These are phyloP conservation scores for Stachybotrys chartarum DNA, from an alignment of 2,329 filamentous ascomycete species.

Conservation along the genomic window DNA sequence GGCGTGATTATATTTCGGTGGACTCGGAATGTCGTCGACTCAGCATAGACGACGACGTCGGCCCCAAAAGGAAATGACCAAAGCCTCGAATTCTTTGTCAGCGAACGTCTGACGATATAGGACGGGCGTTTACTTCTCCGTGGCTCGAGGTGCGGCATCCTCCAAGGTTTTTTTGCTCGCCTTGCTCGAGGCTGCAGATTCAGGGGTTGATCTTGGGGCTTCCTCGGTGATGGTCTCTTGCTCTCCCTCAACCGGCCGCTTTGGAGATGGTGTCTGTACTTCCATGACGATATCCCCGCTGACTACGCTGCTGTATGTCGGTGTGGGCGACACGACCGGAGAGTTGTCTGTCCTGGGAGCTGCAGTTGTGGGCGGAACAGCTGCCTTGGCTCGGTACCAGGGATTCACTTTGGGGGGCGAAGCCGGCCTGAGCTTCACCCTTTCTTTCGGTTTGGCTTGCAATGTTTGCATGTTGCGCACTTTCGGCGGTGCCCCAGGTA, in stretches of 20 bases:
- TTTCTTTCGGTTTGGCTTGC: constrained; percentile 6
- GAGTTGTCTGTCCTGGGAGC: not conserved
- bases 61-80: constrained; percentile 24
- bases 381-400: constrained; percentile 12
- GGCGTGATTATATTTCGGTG: constrained; percentile 26
- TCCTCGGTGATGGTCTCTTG: not conserved
- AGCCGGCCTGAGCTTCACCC: constrained; percentile 18
- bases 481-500: constrained; percentile 4
- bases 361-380: not conserved
- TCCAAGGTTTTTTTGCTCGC: constrained; percentile 15
- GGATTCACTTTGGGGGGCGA: constrained; percentile 25
- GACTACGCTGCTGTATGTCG: not conserved
- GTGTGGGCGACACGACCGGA: not conserved
- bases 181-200: constrained; percentile 1
- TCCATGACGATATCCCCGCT: not conserved
- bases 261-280: not conserved
- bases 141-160: constrained; percentile 17
- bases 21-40: constrained; percentile 15
- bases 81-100: constrained; percentile 12
- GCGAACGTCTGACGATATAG: too few relatives aligned
- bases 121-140: constrained; percentile 12
- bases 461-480: not conserved
- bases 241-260: not conserved
- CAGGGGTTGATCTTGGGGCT: not conserved
- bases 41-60: constrained; percentile 21